These are phyloP conservation scores for Ganoderma multipileum DNA, from an alignment of 1,284 basidiomycete species.

Conservation along the genomic window DNA sequence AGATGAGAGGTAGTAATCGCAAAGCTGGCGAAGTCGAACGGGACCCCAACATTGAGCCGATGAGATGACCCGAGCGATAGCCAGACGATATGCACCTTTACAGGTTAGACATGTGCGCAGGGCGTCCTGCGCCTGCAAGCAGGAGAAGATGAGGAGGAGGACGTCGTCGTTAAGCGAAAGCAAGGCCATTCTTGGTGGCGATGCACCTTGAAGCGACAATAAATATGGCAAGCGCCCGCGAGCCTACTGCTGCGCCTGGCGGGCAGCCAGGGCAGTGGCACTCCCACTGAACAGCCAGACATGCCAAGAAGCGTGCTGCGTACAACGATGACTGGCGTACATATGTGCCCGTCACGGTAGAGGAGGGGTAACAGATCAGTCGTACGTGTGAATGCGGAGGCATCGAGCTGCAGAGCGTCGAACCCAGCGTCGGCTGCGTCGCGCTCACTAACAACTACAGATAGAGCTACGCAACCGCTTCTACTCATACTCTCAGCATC, in stretches of 20 bases:
- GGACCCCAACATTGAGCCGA: not conserved
- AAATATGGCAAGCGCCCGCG: no score
- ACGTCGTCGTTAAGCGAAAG: conserved; percentile 23
- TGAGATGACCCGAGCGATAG: conserved; percentile 12
- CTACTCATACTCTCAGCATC: not conserved
- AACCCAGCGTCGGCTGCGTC: not conserved
- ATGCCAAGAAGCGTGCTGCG: no score
- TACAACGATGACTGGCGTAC: no score
- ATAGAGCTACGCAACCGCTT: not conserved
- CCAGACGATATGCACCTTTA: conserved; percentile 12
- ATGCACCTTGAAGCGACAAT: not conserved
- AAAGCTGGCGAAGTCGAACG: not conserved
- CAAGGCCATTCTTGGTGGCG: conserved; percentile 17
- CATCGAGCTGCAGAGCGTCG: not conserved
- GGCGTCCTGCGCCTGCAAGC: conserved; percentile 15
- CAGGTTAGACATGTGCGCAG: conserved; percentile 16
- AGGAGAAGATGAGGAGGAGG: conserved; percentile 16
- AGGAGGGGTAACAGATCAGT: no score
- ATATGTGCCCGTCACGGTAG: no score
- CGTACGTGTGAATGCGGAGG: no score
- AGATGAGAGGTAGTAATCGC: not conserved
- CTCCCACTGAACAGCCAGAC: no score
- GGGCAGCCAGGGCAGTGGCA: no score
- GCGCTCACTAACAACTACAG: not conserved
- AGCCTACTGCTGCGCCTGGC: no score